Evolutionary conservation across 2,329 filamentous ascomycete species (phyloP).

Genomic region (Daldinia sp.): DNA sequence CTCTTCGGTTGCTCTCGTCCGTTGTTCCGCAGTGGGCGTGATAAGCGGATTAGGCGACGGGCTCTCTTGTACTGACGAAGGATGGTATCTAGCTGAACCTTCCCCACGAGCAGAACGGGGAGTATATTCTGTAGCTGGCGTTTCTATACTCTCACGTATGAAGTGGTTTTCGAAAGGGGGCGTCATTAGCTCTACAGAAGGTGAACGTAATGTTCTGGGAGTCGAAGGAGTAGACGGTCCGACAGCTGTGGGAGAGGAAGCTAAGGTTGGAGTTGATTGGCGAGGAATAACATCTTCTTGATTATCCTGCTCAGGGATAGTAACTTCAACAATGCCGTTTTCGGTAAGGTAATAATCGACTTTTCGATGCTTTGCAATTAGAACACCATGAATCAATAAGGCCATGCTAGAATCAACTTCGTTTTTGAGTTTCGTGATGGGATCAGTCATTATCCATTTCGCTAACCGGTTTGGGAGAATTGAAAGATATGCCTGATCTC

Average conservation of each 20-base stretch:
- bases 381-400: conserved; percentile 3
- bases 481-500: conserved; percentile 8
- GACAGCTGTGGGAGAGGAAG: conserved; percentile 8
- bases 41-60: background rate
- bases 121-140: conserved; percentile 9
- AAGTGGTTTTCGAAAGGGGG: conserved; percentile 14
- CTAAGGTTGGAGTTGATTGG: background rate
- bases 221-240: conserved; percentile 23
- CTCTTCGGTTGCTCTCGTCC: background rate
- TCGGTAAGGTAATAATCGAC: conserved; percentile 12
- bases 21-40: background rate
- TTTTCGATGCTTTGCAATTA: background rate
- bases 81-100: background rate
- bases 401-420: background rate
- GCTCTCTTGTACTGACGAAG: background rate
- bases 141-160: background rate
- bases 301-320: conserved; percentile 11
- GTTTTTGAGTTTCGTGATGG: background rate
- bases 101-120: background rate
- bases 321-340: conserved; percentile 22
- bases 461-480: conserved; percentile 16
- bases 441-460: conserved; percentile 34
- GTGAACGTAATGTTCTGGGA: conserved; percentile 5
- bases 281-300: background rate
- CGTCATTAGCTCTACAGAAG: conserved; percentile 3